Evolutionary conservation across 371 early-diverging fungal genomes (phyloP).

Genomic region (Mortierella sp.): DNA sequence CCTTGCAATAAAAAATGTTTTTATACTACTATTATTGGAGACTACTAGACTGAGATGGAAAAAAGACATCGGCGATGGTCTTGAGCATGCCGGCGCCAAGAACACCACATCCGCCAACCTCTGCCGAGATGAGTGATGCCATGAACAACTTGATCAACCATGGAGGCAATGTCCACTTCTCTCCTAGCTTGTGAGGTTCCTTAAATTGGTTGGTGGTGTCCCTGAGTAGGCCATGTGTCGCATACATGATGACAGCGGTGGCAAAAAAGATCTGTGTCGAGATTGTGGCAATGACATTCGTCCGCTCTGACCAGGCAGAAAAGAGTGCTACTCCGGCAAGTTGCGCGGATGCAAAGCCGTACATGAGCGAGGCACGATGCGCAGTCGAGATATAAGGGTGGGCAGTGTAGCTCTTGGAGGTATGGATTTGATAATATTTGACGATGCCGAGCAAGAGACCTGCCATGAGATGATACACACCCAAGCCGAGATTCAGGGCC

Average conservation of each 20-base stretch:
- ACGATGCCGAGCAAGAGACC: slow-evolving; percentile 39
- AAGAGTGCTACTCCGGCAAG: slow-evolving; percentile 24
- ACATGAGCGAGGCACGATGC: slow-evolving; percentile 49
- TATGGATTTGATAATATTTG: slow-evolving; percentile 45
- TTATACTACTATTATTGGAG: too few relatives aligned
- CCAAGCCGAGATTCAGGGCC: slow-evolving; percentile 27
- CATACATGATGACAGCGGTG: slow-evolving; percentile 27
- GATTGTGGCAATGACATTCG: slow-evolving; percentile 23
- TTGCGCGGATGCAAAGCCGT: slow-evolving; percentile 45
- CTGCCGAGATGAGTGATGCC: slow-evolving; percentile 23
- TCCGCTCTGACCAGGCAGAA: slow-evolving; percentile 25
- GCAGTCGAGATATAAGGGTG: slow-evolving; percentile 49
- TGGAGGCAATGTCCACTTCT: slow-evolving; percentile 13
- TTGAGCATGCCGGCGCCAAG: slow-evolving; percentile 29
- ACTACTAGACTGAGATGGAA: neutral
- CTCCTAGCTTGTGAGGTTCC: slow-evolving; percentile 34
- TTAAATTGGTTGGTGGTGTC: slow-evolving; percentile 48
- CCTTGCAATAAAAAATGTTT: too few relatives aligned
- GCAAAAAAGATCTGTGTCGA: slow-evolving; percentile 34
- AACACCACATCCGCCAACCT: slow-evolving; percentile 40
- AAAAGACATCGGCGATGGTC: slow-evolving; percentile 16
- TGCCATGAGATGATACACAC: slow-evolving; percentile 35
- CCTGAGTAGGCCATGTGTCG: slow-evolving; percentile 30
- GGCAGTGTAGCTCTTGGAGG: slow-evolving; percentile 30
- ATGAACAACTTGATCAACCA: slow-evolving; percentile 33